These are phyloP conservation scores for Trichomonascus vanleenenianus DNA, from an alignment of 805 yeast species.

Conservation along the genomic window DNA sequence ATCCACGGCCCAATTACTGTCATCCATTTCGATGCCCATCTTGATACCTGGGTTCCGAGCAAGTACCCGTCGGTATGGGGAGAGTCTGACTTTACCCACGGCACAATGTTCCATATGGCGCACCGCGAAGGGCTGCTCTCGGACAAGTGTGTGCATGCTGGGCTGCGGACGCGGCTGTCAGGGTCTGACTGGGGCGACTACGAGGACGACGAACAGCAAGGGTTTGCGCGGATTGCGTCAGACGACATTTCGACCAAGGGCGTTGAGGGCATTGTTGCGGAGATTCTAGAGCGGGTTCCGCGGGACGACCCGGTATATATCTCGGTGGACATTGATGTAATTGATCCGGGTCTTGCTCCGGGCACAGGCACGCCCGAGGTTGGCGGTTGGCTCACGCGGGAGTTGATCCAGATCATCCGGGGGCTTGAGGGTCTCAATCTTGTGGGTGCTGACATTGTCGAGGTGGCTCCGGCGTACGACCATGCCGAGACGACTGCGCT, in stretches of 20 bases:
- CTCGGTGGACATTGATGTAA: constrained; percentile 66
- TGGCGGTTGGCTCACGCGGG: constrained; percentile 67
- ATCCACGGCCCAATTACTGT: constrained; percentile 63
- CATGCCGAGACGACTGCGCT: constrained; percentile 54
- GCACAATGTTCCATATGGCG: constrained; percentile 84
- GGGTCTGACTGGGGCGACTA: constrained; percentile 55
- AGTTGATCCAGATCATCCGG: constrained; percentile 50
- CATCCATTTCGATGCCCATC: constrained; percentile 78
- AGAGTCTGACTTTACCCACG: constrained; percentile 63
- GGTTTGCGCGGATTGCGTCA: constrained; percentile 61
- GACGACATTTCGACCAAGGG: constrained; percentile 72
- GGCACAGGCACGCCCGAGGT: constrained; percentile 77
- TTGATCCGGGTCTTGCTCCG: constrained; percentile 69
- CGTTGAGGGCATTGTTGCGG: constrained; percentile 47
- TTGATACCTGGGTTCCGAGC: constrained; percentile 78
- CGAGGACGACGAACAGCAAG: constrained; percentile 57
- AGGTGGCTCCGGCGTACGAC: constrained; percentile 61
- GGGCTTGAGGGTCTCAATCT: constrained; percentile 51
- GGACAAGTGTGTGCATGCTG: constrained; percentile 61
- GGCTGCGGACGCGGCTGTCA: constrained; percentile 63
- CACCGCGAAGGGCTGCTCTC: constrained; percentile 56
- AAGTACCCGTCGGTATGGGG: constrained; percentile 79
- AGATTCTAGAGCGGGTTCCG: constrained; percentile 49
- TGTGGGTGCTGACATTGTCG: constrained; percentile 73
- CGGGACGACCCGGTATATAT: constrained; percentile 61